phyloP scores from a whole-genome alignment of 176 grass and related monocot genomes.

The Rhynchospora pubera region DNA sequence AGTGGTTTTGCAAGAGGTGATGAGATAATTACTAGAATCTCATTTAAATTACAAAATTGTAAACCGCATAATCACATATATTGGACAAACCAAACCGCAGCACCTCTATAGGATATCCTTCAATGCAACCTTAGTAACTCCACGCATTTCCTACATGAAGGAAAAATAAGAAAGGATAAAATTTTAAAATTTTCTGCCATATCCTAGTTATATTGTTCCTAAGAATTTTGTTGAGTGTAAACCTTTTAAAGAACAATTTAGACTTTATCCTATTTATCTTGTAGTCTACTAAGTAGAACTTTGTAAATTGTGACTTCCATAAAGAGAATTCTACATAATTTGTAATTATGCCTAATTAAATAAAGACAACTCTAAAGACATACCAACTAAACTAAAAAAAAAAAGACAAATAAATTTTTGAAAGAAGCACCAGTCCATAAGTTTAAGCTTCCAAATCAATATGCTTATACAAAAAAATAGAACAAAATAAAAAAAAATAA shows the following conservation, averaged over 20 bases:
- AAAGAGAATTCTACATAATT: background rate
- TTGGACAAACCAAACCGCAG: background rate
- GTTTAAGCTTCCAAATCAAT: background rate
- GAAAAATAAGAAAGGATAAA: background rate
- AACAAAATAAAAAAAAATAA: background rate
- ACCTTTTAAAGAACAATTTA: background rate
- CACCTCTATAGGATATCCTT: slow-evolving; percentile 17
- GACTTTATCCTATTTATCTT: background rate
- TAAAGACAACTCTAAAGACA: background rate
- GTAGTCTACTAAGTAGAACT: background rate
- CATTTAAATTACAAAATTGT: slow-evolving; percentile 11
- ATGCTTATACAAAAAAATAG: background rate
- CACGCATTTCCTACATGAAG: slow-evolving; percentile 16
- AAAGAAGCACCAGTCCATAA: background rate
- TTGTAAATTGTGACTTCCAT: background rate
- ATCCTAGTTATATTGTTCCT: background rate
- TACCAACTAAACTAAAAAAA: background rate
- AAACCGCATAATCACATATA: background rate
- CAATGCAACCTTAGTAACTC: background rate
- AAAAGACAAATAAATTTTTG: background rate
- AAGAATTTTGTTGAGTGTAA: background rate
- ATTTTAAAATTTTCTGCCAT: background rate
- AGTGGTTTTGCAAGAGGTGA: background rate
- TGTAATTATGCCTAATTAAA: background rate
- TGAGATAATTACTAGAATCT: background rate